Conservation (phyloP, 179 eudicot species). For the Monotropa hypopitys region DNA sequence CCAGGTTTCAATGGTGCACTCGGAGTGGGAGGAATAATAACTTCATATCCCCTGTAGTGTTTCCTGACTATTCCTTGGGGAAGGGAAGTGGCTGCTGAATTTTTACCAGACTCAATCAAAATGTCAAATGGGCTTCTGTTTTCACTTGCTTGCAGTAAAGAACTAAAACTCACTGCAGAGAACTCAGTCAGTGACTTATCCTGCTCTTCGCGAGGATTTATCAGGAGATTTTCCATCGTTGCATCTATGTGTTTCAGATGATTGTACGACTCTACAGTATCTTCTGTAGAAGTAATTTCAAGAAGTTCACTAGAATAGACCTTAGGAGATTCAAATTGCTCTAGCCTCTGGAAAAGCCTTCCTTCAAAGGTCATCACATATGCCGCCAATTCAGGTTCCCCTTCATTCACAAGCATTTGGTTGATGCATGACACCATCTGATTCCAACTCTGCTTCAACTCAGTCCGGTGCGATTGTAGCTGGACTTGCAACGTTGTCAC, state of each 20-base stretch:
- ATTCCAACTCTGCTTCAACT: no score
- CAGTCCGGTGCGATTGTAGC: no score
- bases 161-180: constrained; percentile 47
- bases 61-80: constrained; percentile 92
- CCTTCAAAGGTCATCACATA: no score
- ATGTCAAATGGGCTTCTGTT: constrained; percentile 68
- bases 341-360: constrained; percentile 22
- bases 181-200: constrained; percentile 30
- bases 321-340: constrained; percentile 31
- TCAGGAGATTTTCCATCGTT: constrained; percentile 34
- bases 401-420: no score
- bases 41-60: constrained; percentile 93
- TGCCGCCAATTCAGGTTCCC: no score
- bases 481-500: no score
- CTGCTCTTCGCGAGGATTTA: constrained; percentile 33
- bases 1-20: constrained; percentile 92
- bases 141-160: constrained; percentile 93
- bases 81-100: constrained; percentile 54
- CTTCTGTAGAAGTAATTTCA: constrained; percentile 24
- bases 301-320: constrained; percentile 25
- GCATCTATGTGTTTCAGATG: constrained; percentile 38
- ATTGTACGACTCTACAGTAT: constrained; percentile 22
- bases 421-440: no score
- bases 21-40: constrained; percentile 71
- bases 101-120: constrained; percentile 72